A percentile compares a stretch with the other conserved stretches of the same genome.
phyloP scores from a whole-genome alignment of 495 filamentous ascomycete genomes.

The Penicillium egyptiacum region DNA sequence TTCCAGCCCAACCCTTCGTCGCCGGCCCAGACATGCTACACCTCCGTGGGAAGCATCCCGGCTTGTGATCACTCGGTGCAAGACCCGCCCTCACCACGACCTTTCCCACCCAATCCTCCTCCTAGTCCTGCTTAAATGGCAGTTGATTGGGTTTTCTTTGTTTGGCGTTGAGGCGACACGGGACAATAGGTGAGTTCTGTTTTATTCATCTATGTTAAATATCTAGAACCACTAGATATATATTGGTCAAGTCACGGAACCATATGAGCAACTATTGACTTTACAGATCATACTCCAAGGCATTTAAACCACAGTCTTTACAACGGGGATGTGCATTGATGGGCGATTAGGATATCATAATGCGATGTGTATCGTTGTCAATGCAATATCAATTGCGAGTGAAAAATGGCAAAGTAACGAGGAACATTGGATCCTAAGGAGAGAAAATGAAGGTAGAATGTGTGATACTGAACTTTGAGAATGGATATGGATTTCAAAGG shows the following conservation, averaged over 20 bases:
- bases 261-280: background rate
- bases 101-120: slow-evolving; percentile 45
- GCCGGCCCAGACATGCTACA: slow-evolving; percentile 2
- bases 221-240: background rate
- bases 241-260: too few species aligned
- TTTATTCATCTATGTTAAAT: background rate
- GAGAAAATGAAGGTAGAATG: background rate
- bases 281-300: slow-evolving; percentile 8
- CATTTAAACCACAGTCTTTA: slow-evolving; percentile 6
- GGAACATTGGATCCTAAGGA: background rate
- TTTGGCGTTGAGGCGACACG: slow-evolving; percentile 22
- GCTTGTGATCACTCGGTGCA: slow-evolving; percentile 28
- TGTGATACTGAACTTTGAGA: background rate
- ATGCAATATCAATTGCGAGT: slow-evolving; percentile 1
- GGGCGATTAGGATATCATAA: slow-evolving; percentile 1
- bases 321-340: slow-evolving; percentile 1
- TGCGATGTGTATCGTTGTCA: background rate
- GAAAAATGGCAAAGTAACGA: background rate
- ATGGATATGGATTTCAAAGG: background rate
- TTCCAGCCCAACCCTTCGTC: background rate
- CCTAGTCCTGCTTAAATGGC: slow-evolving; percentile 41
- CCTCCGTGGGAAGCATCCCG: slow-evolving; percentile 9
- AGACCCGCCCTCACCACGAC: slow-evolving; percentile 43
- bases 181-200: slow-evolving; percentile 20
- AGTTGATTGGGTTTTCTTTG: slow-evolving; percentile 1